Evolutionary conservation across 441 rosid species (phyloP).

Genomic region (Gossypium schwendimanii): DNA sequence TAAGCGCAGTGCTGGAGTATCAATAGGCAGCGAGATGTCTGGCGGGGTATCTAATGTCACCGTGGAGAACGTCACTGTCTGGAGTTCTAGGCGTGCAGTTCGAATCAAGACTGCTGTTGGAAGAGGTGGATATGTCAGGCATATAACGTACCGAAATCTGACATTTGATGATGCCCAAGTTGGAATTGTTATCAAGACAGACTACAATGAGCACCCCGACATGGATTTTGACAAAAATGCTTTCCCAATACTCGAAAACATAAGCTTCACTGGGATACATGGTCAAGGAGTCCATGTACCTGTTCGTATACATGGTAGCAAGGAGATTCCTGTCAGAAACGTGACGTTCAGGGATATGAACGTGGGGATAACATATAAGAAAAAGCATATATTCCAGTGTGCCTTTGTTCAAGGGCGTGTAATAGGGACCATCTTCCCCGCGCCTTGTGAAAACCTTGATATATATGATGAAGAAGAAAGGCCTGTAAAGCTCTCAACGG

Average conservation of each 20-base stretch:
- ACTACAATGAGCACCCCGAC: slow-evolving; percentile 93
- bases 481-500: slow-evolving; percentile 50
- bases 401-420: slow-evolving; percentile 80
- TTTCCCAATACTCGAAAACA: slow-evolving; percentile 44
- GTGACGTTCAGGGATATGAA: slow-evolving; percentile 72
- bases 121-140: slow-evolving; percentile 71
- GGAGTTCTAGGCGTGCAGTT: slow-evolving; percentile 87
- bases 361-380: slow-evolving; percentile 78
- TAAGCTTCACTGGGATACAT: slow-evolving; percentile 65
- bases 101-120: slow-evolving; percentile 93
- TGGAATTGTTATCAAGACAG: slow-evolving; percentile 88
- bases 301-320: slow-evolving; percentile 82
- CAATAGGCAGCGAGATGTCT: slow-evolving; percentile 94
- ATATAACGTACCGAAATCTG: slow-evolving; percentile 60
- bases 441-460: slow-evolving; percentile 82
- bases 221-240: slow-evolving; percentile 63
- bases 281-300: slow-evolving; percentile 88
- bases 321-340: slow-evolving; percentile 69
- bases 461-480: slow-evolving; percentile 55
- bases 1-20: slow-evolving; percentile 72
- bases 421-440: slow-evolving; percentile 67
- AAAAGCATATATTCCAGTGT: slow-evolving; percentile 86
- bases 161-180: slow-evolving; percentile 79
- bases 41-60: slow-evolving; percentile 86
- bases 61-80: slow-evolving; percentile 63